Conservation (phyloP, 75 land plant genomes). For the Adiantum capillusveneris region DNA sequence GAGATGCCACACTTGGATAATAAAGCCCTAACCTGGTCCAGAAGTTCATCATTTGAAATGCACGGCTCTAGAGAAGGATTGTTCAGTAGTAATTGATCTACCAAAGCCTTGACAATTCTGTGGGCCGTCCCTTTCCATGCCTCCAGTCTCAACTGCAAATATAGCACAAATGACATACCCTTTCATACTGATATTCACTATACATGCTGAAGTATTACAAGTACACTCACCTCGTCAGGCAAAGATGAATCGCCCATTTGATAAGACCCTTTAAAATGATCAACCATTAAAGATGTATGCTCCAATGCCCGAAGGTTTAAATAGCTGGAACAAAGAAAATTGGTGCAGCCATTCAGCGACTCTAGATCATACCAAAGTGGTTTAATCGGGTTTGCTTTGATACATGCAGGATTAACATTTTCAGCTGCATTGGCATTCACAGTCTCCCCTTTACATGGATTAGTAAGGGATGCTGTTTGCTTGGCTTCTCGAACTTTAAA, state of each 20-base stretch:
- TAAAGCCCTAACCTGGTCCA: slow-evolving; percentile 9
- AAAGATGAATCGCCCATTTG: slow-evolving; percentile 40
- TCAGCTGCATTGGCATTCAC: not conserved
- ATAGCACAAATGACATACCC: no score
- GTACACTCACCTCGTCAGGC: slow-evolving; percentile 30
- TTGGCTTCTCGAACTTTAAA: not conserved
- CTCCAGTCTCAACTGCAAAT: slow-evolving; percentile 24
- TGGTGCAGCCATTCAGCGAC: slow-evolving; percentile 32
- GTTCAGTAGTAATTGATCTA: slow-evolving; percentile 22
- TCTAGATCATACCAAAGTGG: slow-evolving; percentile 35
- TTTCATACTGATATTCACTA: no score
- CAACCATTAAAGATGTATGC: slow-evolving; percentile 30
- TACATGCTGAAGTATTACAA: no score
- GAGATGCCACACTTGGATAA: no score
- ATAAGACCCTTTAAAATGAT: slow-evolving; percentile 36
- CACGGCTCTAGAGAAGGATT: slow-evolving; percentile 25
- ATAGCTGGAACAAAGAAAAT: slow-evolving; percentile 28
- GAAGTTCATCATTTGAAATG: slow-evolving; percentile 13
- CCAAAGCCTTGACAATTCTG: slow-evolving; percentile 29
- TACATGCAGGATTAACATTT: not conserved
- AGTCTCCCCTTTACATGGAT: not conserved
- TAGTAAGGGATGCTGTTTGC: not conserved
- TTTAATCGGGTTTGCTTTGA: not conserved
- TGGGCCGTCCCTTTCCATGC: slow-evolving; percentile 37
- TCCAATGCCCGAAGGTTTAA: slow-evolving; percentile 22